These are phyloP conservation scores for Alternaria triticina DNA, from an alignment of 2,329 filamentous ascomycete genomes.

Conservation along the genomic window DNA sequence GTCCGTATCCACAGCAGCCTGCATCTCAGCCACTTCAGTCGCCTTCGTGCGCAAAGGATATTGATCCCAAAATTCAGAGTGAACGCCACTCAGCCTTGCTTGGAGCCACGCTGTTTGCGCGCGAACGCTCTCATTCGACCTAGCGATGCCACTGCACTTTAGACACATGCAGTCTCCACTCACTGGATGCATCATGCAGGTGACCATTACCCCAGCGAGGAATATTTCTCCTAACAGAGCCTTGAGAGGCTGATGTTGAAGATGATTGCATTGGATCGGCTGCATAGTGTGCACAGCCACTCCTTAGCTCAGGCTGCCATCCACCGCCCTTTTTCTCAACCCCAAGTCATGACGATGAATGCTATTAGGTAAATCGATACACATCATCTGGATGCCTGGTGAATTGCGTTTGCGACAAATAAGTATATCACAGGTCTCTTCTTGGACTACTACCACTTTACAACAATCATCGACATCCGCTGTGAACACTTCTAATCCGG, in stretches of 20 bases:
- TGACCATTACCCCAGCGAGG: not conserved
- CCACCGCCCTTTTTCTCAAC: conserved; percentile 1
- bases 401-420: not conserved
- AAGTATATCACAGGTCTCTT: not conserved
- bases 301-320: not conserved
- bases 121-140: not conserved
- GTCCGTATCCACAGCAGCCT: not conserved
- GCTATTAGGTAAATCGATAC: not conserved
- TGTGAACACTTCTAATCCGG: not conserved
- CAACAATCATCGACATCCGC: not conserved
- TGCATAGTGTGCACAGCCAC: not conserved
- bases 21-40: not conserved
- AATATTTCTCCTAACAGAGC: not conserved
- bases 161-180: not conserved
- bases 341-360: not conserved
- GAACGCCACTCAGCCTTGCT: not conserved
- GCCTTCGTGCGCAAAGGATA: not conserved
- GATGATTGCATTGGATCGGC: not conserved
- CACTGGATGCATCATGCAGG: not conserved
- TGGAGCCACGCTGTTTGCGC: not conserved
- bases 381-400: not conserved
- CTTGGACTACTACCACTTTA: not conserved
- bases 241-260: not conserved
- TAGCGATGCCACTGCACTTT: not conserved
- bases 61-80: not conserved